A percentile compares a stretch with the other conserved stretches of the same genome.
Evolutionary conservation across 805 yeast species (phyloP).

Genomic region (Candida bentonensis): DNA sequence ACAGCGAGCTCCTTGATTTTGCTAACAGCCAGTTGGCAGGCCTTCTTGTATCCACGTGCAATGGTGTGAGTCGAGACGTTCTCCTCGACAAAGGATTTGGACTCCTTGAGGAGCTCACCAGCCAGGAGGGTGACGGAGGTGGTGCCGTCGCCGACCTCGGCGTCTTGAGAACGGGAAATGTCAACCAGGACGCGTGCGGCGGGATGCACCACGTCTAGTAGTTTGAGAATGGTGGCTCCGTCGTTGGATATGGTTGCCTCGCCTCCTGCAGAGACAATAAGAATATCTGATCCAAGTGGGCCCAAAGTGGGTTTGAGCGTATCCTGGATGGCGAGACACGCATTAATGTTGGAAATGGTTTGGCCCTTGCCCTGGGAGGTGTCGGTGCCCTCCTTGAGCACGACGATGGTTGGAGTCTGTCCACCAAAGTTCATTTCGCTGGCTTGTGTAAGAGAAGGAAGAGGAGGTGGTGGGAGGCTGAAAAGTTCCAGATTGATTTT

Average conservation of each 20-base stretch:
- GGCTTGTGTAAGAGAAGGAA: background rate
- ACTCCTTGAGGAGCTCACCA: conserved; percentile 83
- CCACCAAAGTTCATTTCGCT: conserved; percentile 66
- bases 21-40: conserved; percentile 61
- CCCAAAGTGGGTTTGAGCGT: conserved; percentile 91
- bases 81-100: conserved; percentile 84
- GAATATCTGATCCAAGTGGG: conserved; percentile 91
- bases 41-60: conserved; percentile 74
- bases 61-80: conserved; percentile 87
- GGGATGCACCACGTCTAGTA: conserved; percentile 93
- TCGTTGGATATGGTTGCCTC: conserved; percentile 93
- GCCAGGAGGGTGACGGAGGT: conserved; percentile 88
- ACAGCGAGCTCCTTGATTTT: conserved; percentile 65
- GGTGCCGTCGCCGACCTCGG: conserved; percentile 97
- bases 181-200: conserved; percentile 95
- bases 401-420: conserved; percentile 97
- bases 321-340: conserved; percentile 94
- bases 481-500: background rate
- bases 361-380: conserved; percentile 95
- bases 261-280: conserved; percentile 72
- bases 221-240: conserved; percentile 89
- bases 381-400: conserved; percentile 95
- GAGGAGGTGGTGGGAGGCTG: background rate
- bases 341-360: conserved; percentile 87
- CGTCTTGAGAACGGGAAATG: conserved; percentile 91